These are phyloP conservation scores for Lactarius evosmus DNA, from an alignment of 768 basidiomycete genomes.

Conservation along the genomic window DNA sequence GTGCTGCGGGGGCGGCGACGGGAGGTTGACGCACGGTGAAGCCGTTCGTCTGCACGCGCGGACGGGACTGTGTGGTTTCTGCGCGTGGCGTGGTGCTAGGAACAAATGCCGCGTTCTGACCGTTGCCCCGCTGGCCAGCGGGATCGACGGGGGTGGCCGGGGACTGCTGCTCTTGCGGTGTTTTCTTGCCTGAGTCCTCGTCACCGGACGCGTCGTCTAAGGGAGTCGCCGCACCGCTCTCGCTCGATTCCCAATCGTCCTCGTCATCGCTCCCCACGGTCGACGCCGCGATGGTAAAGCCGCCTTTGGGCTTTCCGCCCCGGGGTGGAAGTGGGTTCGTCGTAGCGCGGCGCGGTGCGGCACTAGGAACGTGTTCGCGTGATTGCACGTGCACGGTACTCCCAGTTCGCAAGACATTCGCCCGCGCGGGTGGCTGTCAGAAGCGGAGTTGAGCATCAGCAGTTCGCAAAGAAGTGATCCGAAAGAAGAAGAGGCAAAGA, in stretches of 20 bases:
- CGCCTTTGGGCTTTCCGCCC: slow-evolving; percentile 41
- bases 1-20: neutral
- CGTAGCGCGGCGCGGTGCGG: slow-evolving; percentile 17
- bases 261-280: slow-evolving; percentile 50
- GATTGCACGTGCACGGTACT: slow-evolving; percentile 24
- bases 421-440: slow-evolving; percentile 15
- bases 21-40: slow-evolving; percentile 17
- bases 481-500: neutral
- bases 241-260: slow-evolving; percentile 76
- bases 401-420: slow-evolving; percentile 16
- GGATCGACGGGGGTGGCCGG: slow-evolving; percentile 20
- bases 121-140: slow-evolving; percentile 12
- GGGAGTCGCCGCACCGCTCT: slow-evolving; percentile 72
- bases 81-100: slow-evolving; percentile 34
- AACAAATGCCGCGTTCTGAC: slow-evolving; percentile 24
- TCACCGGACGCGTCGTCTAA: slow-evolving; percentile 42
- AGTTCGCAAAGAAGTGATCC: neutral
- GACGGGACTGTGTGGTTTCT: slow-evolving; percentile 31
- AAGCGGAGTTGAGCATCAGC: neutral
- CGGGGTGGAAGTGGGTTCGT: slow-evolving; percentile 9
- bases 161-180: slow-evolving; percentile 32
- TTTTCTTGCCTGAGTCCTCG: slow-evolving; percentile 29
- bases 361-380: slow-evolving; percentile 22
- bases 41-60: slow-evolving; percentile 24
- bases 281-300: slow-evolving; percentile 57